These are phyloP conservation scores for Piper longum DNA, from an alignment of 164 flowering plant species.

Conservation along the genomic window DNA sequence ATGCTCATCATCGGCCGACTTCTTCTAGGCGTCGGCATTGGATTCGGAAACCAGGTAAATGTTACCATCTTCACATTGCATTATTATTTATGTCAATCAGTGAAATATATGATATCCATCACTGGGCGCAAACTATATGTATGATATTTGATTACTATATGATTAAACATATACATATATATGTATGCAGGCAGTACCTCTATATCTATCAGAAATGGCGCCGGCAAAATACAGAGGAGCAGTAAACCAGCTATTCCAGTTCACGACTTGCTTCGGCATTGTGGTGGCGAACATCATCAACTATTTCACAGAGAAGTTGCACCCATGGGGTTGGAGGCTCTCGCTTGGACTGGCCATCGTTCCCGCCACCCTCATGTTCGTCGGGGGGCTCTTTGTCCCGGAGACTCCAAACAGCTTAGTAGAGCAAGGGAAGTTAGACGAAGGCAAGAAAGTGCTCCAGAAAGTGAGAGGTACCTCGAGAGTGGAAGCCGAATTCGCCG, in stretches of 20 bases:
- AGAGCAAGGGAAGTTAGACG: constrained; percentile 44
- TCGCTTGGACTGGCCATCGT: constrained; percentile 1
- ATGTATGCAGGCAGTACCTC: constrained; percentile 57
- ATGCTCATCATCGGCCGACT: constrained; percentile 39
- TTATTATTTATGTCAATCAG: too few species aligned
- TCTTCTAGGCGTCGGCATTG: constrained; percentile 64
- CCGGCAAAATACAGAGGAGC: constrained; percentile 80
- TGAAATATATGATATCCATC: too few species aligned
- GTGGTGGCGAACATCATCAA: constrained; percentile 62
- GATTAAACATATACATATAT: not conserved
- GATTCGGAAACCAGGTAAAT: constrained; percentile 78
- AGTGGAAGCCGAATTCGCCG: constrained; percentile 65
- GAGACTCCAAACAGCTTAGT: constrained; percentile 35
- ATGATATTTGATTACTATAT: too few species aligned
- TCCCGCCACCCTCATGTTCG: constrained; percentile 63
- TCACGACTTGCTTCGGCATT: constrained; percentile 64
- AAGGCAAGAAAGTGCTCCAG: constrained; percentile 41
- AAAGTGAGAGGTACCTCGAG: constrained; percentile 66
- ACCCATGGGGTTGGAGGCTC: constrained; percentile 29
- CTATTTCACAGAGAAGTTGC: constrained; percentile 47
- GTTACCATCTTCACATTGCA: too few species aligned
- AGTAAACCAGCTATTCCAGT: constrained; percentile 67
- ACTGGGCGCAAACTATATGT: too few species aligned
- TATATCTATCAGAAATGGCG: constrained; percentile 90
- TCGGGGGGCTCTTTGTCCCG: constrained; percentile 67